Conservation (phyloP, 2,329 filamentous ascomycete genomes). For the Trichoderma oligosporum region DNA sequence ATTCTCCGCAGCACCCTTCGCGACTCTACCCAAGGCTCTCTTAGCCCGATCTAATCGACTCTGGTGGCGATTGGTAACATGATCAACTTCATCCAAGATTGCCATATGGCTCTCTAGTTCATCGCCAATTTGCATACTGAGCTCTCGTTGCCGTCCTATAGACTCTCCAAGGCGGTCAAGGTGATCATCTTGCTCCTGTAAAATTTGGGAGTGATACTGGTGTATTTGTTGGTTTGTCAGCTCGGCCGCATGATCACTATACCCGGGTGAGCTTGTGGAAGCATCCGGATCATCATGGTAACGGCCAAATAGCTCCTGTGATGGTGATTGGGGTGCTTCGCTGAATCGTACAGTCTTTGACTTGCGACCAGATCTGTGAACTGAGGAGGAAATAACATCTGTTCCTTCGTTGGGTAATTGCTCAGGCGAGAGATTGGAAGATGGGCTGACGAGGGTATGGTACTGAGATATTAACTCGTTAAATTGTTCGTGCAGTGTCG, state of each 20-base stretch:
- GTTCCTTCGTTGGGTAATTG: neutral
- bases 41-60: slow-evolving; percentile 71
- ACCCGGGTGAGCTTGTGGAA: slow-evolving; percentile 41
- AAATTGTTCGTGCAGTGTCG: slow-evolving; percentile 68
- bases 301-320: slow-evolving; percentile 47
- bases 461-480: slow-evolving; percentile 77
- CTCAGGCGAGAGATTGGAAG: slow-evolving; percentile 34
- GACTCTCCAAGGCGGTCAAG: slow-evolving; percentile 82
- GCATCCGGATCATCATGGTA: slow-evolving; percentile 68
- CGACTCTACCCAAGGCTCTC: slow-evolving; percentile 66
- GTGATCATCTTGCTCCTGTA: slow-evolving; percentile 89
- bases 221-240: slow-evolving; percentile 84
- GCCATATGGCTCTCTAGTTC: slow-evolving; percentile 88
- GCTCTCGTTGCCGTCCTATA: slow-evolving; percentile 83
- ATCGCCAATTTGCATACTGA: slow-evolving; percentile 93
- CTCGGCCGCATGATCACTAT: slow-evolving; percentile 54
- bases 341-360: slow-evolving; percentile 84
- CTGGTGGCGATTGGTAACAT: slow-evolving; percentile 75
- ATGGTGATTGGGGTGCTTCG: slow-evolving; percentile 51
- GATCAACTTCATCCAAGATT: slow-evolving; percentile 85
- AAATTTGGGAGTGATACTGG: slow-evolving; percentile 72
- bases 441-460: slow-evolving; percentile 56
- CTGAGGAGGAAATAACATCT: neutral
- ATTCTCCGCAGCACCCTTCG: slow-evolving; percentile 73
- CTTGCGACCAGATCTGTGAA: slow-evolving; percentile 25